A percentile compares a stretch with the other conserved stretches of the same genome.
phyloP scores from a whole-genome alignment of 768 basidiomycete species.

The Pulveroboletus sp. region DNA sequence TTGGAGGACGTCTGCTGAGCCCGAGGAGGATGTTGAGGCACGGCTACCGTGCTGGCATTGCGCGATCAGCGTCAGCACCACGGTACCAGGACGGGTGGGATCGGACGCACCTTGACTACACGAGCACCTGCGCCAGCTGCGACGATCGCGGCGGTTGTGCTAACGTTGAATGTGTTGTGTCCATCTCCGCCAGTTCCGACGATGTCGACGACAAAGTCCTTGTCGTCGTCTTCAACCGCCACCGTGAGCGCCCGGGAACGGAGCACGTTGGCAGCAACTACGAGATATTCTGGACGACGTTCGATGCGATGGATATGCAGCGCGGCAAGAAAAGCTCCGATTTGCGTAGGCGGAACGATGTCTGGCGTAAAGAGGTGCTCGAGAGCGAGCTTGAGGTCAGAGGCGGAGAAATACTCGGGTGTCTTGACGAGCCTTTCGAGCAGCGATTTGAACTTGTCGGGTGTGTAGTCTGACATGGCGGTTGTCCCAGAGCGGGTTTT shows the following conservation, averaged over 20 bases:
- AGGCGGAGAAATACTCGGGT: slow-evolving; percentile 75
- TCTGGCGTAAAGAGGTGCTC: slow-evolving; percentile 69
- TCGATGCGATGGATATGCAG: slow-evolving; percentile 79
- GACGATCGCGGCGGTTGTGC: slow-evolving; percentile 89
- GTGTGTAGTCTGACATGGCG: slow-evolving; percentile 28
- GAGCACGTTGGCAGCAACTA: slow-evolving; percentile 73
- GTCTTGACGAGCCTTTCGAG: slow-evolving; percentile 75
- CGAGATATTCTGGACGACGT: slow-evolving; percentile 67
- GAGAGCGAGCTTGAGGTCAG: slow-evolving; percentile 71
- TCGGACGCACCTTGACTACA: slow-evolving; percentile 71
- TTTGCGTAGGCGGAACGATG: slow-evolving; percentile 63
- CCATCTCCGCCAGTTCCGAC: slow-evolving; percentile 73
- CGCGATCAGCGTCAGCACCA: neutral
- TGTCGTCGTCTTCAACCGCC: slow-evolving; percentile 50
- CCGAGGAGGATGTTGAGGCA: slow-evolving; percentile 92
- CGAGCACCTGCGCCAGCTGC: slow-evolving; percentile 93
- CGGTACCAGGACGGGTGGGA: too few relatives aligned
- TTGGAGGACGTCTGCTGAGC: slow-evolving; percentile 89
- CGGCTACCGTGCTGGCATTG: slow-evolving; percentile 73
- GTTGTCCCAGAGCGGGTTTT: neutral
- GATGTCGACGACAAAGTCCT: slow-evolving; percentile 63
- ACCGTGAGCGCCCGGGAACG: slow-evolving; percentile 64
- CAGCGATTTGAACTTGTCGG: slow-evolving; percentile 68
- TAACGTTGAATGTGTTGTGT: slow-evolving; percentile 94
- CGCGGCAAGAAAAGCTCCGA: slow-evolving; percentile 88